Base-by-base conservation (phyloP, 495 filamentous ascomycete species). In the Bombardia bombarda region DNA sequence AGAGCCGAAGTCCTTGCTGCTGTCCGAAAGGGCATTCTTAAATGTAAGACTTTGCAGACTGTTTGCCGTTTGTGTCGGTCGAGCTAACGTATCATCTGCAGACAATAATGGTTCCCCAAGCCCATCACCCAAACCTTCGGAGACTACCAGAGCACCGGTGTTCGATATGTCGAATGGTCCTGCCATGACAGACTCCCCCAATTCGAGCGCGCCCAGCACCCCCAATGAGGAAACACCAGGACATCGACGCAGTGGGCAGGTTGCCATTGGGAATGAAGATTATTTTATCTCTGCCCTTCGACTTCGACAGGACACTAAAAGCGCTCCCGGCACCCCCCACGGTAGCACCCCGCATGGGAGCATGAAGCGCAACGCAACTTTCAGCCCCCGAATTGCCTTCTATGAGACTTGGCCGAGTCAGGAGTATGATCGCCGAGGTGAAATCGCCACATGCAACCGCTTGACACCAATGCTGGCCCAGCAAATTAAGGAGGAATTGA, bases 401-500 rank as follows among this genome's bases (percentile, higher is more conserved):
- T 81, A 95, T 57, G 92, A 99, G 55, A 96, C 86, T 13, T 97
- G 92, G 90, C 86, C 90, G 5, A 86, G 80, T 53, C 82, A 81
- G 45, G 92, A 99, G 66, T 99, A 99, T 58, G 92, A 99, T 57
- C 83, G 92, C 35, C 82, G 93, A 28, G 93, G 92, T 35, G 92
- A 99, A 10, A 86, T 96, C 61, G 89, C 92, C 20, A 99, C 92
- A 7, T 99, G 92, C 77, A 99, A 99, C 60, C 85, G 90, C 44
- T 67, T 99, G 46, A 99, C 92, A 32, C 92, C 92, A 14, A 86
- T 97, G 74, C 79, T 98, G 49, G 92, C 92, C 25, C 92, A 99
- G 60, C 92, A 99, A 61, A 99, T 99, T 68, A 97, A 97, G 69
- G 92, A 99, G 67, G 92, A 99, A 67, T 73, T 99, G 52, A 99